Percentiles rank a stretch among this genome's conserved stretches.
Conservation (phyloP, 495 filamentous ascomycete genomes). For the Amorphotheca resinae region DNA sequence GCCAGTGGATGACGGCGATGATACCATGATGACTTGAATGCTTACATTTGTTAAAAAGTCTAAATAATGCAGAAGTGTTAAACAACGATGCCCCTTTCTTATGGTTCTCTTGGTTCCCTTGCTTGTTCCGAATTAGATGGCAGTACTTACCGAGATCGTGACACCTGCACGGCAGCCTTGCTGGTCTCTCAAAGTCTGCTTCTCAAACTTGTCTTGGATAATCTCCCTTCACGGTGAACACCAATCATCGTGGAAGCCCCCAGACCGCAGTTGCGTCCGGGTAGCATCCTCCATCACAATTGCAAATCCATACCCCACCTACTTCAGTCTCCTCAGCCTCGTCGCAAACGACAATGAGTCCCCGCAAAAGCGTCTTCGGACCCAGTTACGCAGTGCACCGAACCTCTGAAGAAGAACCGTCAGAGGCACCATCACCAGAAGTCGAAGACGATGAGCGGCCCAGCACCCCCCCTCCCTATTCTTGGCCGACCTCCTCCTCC, state of each 20-base stretch:
- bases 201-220: too few relatives aligned
- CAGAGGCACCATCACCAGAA: neutral
- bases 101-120: too few relatives aligned
- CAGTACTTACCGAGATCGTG: neutral
- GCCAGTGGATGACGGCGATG: constrained; percentile 55
- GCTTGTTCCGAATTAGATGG: too few relatives aligned
- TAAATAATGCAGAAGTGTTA: neutral
- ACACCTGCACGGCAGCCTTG: too few relatives aligned
- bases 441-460: constrained; percentile 5
- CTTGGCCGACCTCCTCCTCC: constrained; percentile 26
- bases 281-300: too few relatives aligned
- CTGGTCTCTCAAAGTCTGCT: too few relatives aligned
- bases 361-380: constrained; percentile 12
- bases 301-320: neutral
- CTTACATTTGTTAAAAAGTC: constrained; percentile 27
- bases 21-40: constrained; percentile 58
- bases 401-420: constrained; percentile 5
- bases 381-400: constrained; percentile 13
- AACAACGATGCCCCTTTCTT: too few relatives aligned
- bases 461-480: constrained; percentile 33
- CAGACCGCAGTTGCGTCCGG: too few relatives aligned
- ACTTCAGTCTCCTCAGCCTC: neutral
- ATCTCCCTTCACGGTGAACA: too few relatives aligned
- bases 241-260: too few relatives aligned
- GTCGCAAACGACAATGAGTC: neutral